These are phyloP conservation scores for Daucus carota DNA, from an alignment of 129 eudicot species.

Conservation along the genomic window DNA sequence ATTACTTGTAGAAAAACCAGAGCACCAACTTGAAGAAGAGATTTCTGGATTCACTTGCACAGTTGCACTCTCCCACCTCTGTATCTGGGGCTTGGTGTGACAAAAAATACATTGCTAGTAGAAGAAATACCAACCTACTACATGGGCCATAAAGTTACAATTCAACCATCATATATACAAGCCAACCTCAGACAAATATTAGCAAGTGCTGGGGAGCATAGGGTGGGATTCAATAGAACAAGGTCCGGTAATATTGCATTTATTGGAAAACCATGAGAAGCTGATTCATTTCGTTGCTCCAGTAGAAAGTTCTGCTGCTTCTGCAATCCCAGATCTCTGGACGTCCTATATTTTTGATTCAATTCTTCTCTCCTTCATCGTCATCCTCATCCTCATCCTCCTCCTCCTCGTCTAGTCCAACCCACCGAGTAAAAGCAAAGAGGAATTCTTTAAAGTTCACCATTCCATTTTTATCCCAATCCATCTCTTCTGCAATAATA, in stretches of 20 bases:
- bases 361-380: slow-evolving; percentile 9
- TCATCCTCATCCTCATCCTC: slow-evolving; percentile 33
- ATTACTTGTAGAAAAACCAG: background rate
- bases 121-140: background rate
- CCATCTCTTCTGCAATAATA: slow-evolving; percentile 82
- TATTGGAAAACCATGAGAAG: slow-evolving; percentile 11
- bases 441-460: slow-evolving; percentile 89
- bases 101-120: background rate
- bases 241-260: background rate
- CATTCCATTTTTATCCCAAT: slow-evolving; percentile 92
- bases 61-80: background rate
- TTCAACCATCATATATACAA: background rate
- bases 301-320: background rate
- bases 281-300: background rate
- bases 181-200: background rate
- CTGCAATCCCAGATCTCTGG: background rate
- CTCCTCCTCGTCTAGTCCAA: slow-evolving; percentile 87
- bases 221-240: background rate
- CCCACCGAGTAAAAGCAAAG: slow-evolving; percentile 87
- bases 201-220: background rate
- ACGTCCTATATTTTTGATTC: background rate
- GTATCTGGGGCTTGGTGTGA: background rate
- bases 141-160: background rate
- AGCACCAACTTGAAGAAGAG: background rate
- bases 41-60: background rate